Evolutionary conservation across 2,329 filamentous ascomycete genomes (phyloP).

Genomic region (Stachybotrys chlorohalonatus): DNA sequence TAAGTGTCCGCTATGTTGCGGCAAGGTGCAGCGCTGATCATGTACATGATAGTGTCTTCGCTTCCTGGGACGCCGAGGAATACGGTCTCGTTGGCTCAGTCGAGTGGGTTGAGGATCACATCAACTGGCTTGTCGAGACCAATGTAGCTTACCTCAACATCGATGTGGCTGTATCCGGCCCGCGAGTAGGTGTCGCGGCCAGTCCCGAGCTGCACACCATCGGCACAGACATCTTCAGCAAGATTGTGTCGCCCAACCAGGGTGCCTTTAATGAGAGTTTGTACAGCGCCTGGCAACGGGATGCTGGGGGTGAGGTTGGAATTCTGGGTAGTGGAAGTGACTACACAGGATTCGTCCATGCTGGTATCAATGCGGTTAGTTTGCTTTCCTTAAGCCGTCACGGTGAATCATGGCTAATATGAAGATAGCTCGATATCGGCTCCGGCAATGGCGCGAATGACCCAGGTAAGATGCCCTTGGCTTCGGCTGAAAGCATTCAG

Average conservation of each 20-base stretch:
- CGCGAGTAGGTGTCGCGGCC: slow-evolving; percentile 44
- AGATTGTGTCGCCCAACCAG: slow-evolving; percentile 50
- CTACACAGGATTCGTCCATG: slow-evolving; percentile 58
- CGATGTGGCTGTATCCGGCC: slow-evolving; percentile 57
- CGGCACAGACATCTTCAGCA: slow-evolving; percentile 51
- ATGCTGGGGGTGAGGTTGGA: slow-evolving; percentile 25
- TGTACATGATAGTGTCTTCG: slow-evolving; percentile 53
- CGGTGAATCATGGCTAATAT: neutral
- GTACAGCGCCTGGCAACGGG: slow-evolving; percentile 30
- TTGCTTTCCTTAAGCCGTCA: neutral
- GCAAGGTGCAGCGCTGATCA: neutral
- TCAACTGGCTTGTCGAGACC: slow-evolving; percentile 63
- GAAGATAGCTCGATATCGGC: slow-evolving; percentile 45
- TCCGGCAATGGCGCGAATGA: slow-evolving; percentile 34
- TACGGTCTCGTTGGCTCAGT: slow-evolving; percentile 74
- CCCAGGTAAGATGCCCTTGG: slow-evolving; percentile 16
- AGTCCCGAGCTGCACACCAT: slow-evolving; percentile 61
- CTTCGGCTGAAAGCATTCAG: neutral
- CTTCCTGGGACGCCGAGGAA: slow-evolving; percentile 64
- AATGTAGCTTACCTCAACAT: slow-evolving; percentile 75
- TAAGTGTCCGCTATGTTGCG: slow-evolving; percentile 6
- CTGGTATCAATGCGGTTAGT: slow-evolving; percentile 29
- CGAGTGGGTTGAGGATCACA: slow-evolving; percentile 79
- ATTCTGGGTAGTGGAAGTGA: slow-evolving; percentile 59
- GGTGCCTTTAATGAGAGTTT: slow-evolving; percentile 35